Conservation (phyloP, 2,329 filamentous ascomycete genomes). For the Alternaria ethzedia region DNA sequence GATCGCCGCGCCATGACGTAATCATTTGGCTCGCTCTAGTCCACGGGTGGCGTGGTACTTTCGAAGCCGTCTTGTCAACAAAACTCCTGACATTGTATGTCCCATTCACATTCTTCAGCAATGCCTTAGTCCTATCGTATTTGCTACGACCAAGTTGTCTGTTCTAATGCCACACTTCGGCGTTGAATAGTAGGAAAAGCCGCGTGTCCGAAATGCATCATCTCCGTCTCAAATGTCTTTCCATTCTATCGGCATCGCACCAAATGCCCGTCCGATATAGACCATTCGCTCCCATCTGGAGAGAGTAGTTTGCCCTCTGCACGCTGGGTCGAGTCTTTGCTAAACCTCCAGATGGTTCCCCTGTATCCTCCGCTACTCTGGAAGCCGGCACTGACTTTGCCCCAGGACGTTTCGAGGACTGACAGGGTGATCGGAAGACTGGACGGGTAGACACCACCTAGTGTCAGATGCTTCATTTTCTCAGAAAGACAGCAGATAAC, state of each 20-base stretch:
- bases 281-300: too few relatives aligned
- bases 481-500: fast-evolving
- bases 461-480: neutral
- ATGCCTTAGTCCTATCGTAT: neutral
- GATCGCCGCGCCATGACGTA: conserved; percentile 2
- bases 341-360: neutral
- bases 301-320: neutral
- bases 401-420: too few relatives aligned
- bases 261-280: too few relatives aligned
- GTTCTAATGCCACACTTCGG: neutral
- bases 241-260: too few relatives aligned
- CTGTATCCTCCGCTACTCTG: too few relatives aligned
- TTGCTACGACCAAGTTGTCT: neutral
- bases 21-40: neutral
- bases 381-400: too few relatives aligned
- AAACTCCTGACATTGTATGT: neutral
- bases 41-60: neutral
- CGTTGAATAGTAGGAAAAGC: neutral
- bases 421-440: too few relatives aligned
- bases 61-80: neutral
- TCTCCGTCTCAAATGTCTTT: neutral
- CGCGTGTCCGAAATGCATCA: neutral
- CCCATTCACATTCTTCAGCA: neutral
- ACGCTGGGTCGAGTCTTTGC: neutral
- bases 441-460: too few relatives aligned